Conservation (phyloP, 2,329 filamentous ascomycete species). For the Plenodomus lindquistii region DNA sequence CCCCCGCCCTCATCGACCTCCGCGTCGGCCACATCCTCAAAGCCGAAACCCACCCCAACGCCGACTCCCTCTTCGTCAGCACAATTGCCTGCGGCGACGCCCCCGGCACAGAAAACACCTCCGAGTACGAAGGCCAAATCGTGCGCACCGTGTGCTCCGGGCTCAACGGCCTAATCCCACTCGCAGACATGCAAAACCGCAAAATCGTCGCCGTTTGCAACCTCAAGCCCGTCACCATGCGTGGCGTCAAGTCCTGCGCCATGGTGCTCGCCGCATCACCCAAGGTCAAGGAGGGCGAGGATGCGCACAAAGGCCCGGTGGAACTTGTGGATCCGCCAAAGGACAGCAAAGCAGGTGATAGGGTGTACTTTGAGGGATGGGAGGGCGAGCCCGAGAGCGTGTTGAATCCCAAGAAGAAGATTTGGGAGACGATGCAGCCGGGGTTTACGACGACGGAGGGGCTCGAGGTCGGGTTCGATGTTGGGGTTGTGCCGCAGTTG, state of each 20-base stretch:
- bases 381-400: constrained; percentile 89
- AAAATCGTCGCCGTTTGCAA: constrained; percentile 97
- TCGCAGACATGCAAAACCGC: constrained; percentile 95
- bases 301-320: constrained; percentile 83
- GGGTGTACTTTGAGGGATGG: constrained; percentile 94
- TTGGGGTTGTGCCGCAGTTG: constrained; percentile 73
- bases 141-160: constrained; percentile 97
- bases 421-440: constrained; percentile 96
- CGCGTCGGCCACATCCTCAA: constrained; percentile 97
- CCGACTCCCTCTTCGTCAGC: constrained; percentile 92
- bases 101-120: constrained; percentile 82
- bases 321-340: constrained; percentile 87
- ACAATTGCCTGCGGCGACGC: constrained; percentile 94
- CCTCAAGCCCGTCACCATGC: constrained; percentile 99
- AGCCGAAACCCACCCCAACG: constrained; percentile 92
- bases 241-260: constrained; percentile 76
- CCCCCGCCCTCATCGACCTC: constrained; percentile 87
- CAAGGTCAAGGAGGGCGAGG: constrained; percentile 77
- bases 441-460: constrained; percentile 87
- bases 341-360: constrained; percentile 78
- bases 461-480: constrained; percentile 86
- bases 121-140: constrained; percentile 86
- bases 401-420: constrained; percentile 99
- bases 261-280: constrained; percentile 98
- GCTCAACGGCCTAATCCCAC: constrained; percentile 86